Conservation (phyloP, 352 stramenopile species). For the Phytophthora hybrid region DNA sequence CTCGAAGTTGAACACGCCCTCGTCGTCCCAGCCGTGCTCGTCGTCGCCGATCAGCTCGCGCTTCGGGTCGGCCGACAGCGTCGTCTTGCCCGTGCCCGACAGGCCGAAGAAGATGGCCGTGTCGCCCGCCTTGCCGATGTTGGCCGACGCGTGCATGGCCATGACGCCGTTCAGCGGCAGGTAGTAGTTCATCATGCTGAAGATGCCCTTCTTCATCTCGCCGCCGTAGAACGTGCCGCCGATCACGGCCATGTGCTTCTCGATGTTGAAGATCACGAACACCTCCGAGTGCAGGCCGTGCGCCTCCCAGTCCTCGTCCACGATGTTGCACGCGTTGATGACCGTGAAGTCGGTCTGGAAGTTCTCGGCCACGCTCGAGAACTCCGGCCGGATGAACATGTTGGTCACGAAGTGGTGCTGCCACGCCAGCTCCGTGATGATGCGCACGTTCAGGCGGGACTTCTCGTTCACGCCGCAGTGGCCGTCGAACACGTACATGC, state of each 20-base stretch:
- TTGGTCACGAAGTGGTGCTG: conserved; percentile 91
- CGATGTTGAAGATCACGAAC: conserved; percentile 97
- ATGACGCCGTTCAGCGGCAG: conserved; percentile 96
- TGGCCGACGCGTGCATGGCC: conserved; percentile 98
- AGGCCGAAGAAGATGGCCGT: conserved; percentile 98
- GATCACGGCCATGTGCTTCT: conserved; percentile 96
- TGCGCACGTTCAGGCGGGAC: conserved; percentile 95
- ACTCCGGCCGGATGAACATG: conserved; percentile 72
- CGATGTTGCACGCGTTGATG: conserved; percentile 97
- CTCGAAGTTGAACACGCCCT: conserved; percentile 99
- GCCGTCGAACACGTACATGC: conserved; percentile 97
- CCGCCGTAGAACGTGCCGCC: conserved; percentile 97
- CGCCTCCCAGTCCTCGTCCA: conserved; percentile 94
- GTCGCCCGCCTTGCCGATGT: conserved; percentile 96
- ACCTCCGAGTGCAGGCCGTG: conserved; percentile 96
- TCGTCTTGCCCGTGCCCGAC: conserved; percentile 93
- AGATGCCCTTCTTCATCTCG: conserved; percentile 99
- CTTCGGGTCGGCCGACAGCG: conserved; percentile 91
- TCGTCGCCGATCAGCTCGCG: conserved; percentile 83
- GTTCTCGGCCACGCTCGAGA: conserved; percentile 86
- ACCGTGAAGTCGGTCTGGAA: conserved; percentile 98
- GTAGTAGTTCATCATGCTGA: conserved; percentile 99
- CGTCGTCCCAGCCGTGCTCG: conserved; percentile 98
- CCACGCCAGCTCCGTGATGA: conserved; percentile 98
- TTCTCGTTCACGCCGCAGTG: conserved; percentile 95